phyloP scores from a whole-genome alignment of 768 basidiomycete species.

The Naganishia friedmannii region DNA sequence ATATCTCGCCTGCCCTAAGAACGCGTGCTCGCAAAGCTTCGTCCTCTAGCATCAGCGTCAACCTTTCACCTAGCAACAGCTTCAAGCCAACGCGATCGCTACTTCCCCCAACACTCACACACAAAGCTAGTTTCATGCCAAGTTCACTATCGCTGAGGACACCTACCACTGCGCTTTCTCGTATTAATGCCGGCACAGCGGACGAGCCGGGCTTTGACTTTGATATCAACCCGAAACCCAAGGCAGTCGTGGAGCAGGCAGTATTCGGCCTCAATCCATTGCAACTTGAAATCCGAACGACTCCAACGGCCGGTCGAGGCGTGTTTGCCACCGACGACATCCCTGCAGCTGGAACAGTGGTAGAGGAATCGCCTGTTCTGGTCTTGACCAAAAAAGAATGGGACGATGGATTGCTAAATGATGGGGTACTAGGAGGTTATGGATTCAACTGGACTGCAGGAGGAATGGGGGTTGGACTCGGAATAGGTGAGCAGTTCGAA shows the following conservation, averaged over 20 bases:
- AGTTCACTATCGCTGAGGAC: constrained; percentile 15
- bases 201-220: constrained; percentile 20
- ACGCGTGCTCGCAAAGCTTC: constrained; percentile 17
- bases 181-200: constrained; percentile 18
- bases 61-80: constrained; percentile 18
- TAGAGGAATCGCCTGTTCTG: constrained; percentile 85
- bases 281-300: constrained; percentile 41
- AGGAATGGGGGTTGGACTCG: constrained; percentile 47
- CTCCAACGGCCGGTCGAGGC: constrained; percentile 49
- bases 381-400: constrained; percentile 69
- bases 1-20: background rate
- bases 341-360: constrained; percentile 58
- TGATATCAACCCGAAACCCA: constrained; percentile 8
- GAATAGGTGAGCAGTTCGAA: constrained; percentile 42
- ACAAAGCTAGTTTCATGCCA: constrained; percentile 22
- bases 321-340: constrained; percentile 60
- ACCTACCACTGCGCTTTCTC: constrained; percentile 16
- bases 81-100: background rate
- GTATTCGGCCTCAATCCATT: constrained; percentile 43
- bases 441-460: constrained; percentile 48
- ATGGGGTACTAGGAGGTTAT: constrained; percentile 47
- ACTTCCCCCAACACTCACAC: constrained; percentile 8
- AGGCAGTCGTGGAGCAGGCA: background rate
- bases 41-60: constrained; percentile 16
- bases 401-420: constrained; percentile 43